These are phyloP conservation scores for Ophiostoma pallidulum DNA, from an alignment of 2,329 filamentous ascomycete genomes.

Conservation along the genomic window DNA sequence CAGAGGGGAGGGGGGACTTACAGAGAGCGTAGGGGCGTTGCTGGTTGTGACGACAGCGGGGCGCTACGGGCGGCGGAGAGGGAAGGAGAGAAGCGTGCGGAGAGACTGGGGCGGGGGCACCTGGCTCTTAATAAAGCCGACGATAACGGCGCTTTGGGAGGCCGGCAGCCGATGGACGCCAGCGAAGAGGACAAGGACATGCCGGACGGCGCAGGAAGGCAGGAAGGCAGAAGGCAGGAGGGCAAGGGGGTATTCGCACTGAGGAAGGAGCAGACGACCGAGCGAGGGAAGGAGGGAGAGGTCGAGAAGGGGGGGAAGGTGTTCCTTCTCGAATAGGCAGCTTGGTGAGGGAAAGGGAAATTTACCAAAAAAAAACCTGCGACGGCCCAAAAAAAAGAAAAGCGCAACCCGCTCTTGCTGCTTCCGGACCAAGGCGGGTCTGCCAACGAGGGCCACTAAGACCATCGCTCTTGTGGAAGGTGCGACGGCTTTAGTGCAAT, in stretches of 20 bases:
- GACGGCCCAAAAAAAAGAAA: constrained; percentile 1
- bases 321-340: constrained; percentile 6
- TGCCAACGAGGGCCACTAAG: no score
- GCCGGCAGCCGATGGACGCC: constrained; percentile 8
- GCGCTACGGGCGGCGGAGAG: constrained; percentile 4
- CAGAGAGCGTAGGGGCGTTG: constrained; percentile 3
- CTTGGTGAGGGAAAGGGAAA: constrained; percentile 1
- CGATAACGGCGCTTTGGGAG: constrained; percentile 8
- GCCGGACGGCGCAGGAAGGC: constrained; percentile 8
- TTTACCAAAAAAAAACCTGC: background rate
- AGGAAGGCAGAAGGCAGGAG: background rate
- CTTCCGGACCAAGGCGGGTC: background rate
- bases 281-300: constrained; percentile 1
- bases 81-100: constrained; percentile 1
- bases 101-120: constrained; percentile 9
- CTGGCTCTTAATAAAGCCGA: constrained; percentile 11
- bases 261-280: background rate
- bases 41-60: constrained; percentile 16
- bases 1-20: constrained; percentile 5
- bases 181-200: constrained; percentile 10
- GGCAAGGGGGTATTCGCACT: no score
- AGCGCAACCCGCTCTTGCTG: background rate
- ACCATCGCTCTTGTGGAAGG: background rate
- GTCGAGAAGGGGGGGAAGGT: background rate
- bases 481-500: background rate